A percentile compares a stretch with the other conserved stretches of the same genome.
These are phyloP conservation scores for Candida lessepsii DNA, from an alignment of 805 yeast genomes.

Conservation along the genomic window DNA sequence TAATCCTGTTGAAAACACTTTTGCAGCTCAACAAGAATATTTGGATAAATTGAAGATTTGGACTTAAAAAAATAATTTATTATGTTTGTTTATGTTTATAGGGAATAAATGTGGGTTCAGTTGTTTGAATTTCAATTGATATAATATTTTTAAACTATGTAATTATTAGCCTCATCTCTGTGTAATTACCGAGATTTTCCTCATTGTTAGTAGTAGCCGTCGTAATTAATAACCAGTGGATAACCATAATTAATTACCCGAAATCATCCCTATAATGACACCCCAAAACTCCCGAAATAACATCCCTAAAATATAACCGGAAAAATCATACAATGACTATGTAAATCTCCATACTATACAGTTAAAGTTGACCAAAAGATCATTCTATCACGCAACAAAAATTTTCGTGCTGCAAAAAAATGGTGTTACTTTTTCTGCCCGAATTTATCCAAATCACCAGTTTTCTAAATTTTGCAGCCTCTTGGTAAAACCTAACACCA, in stretches of 20 bases:
- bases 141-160: too few relatives aligned
- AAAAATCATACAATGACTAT: too few relatives aligned
- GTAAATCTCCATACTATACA: too few relatives aligned
- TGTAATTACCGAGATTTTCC: not conserved
- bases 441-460: slow-evolving; percentile 11
- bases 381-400: slow-evolving; percentile 4
- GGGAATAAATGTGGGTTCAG: slow-evolving; percentile 6
- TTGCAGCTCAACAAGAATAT: slow-evolving; percentile 47
- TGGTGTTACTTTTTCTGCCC: slow-evolving; percentile 11
- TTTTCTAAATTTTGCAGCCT: slow-evolving; percentile 10
- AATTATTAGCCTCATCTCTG: too few relatives aligned
- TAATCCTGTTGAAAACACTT: slow-evolving; percentile 55
- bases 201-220: too few relatives aligned
- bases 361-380: too few relatives aligned
- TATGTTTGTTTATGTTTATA: slow-evolving; percentile 2
- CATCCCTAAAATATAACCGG: too few relatives aligned
- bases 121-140: not conserved
- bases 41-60: slow-evolving; percentile 31
- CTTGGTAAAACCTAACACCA: not conserved
- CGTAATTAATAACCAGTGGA: too few relatives aligned
- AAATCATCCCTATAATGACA: too few relatives aligned
- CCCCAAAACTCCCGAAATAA: too few relatives aligned
- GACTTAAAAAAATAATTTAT: slow-evolving; percentile 2
- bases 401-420: slow-evolving; percentile 4
- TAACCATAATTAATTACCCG: too few relatives aligned